Evolutionary conservation across 1,139 yeast species (phyloP), one percentile per base, ranked within the genome.

Genomic region (Lodderomyces elongisporus): DNA sequence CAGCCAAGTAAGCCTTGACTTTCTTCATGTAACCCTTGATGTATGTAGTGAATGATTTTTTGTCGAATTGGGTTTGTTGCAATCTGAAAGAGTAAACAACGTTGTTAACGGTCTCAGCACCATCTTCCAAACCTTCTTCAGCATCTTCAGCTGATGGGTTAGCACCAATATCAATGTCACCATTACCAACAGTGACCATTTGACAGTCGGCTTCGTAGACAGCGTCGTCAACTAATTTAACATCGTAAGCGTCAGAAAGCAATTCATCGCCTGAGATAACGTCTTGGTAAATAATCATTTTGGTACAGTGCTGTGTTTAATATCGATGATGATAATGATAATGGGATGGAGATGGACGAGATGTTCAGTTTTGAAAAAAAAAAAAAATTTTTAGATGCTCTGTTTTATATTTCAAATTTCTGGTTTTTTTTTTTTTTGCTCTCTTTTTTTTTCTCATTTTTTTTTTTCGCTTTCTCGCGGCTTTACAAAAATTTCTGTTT

Each of bases 81-180:
- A 93, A 84, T 77, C 96, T 85, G 93, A 91, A 89, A 51, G 96
- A 85, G 88, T 88, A 79, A 56, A 89, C 96, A 63, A 91, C 85
- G 77, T 91, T 91, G 95, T 89, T 91, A 64, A 91, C 96, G 54
- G 85, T 77, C 69, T 81, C 85, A 56, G 77, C 72, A 66, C 81
- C 85, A 39, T 84, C 95, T 54, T 89, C 98, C 41, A 79, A 62
- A 36, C 64, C 77, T 41, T 78, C 95, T 31, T 77, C 95, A 56
- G 71, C 95, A 48, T 73, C 97, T 72, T 91, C 99, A 54, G 97
- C 96, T 56, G 96, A 87, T 62, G 99, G 96, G 82, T 93, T 91
- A 59, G 95, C 98, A 73, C 98, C 98, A 66, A 91, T 91, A 66
- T 91, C 97, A 54, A 91, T 79, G 62, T 89, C 89, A 58, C 78